Percentiles rank a stretch among this genome's conserved stretches.
Evolutionary conservation across 768 basidiomycete species (phyloP).

Genomic region (Kwoniella dejecticola): DNA sequence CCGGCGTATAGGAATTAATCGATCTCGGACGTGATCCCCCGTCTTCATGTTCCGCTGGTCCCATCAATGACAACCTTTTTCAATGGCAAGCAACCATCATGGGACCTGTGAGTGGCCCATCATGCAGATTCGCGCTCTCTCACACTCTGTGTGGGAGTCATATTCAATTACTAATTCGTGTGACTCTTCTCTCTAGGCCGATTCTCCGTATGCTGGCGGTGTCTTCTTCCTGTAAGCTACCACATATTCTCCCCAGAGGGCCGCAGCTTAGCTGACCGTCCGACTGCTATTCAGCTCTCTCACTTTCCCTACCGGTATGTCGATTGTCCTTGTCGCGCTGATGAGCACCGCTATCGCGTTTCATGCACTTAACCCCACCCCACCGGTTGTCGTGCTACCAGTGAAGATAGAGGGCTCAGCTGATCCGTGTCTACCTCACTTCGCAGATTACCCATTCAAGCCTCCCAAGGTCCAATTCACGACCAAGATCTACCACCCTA

Average conservation of each 20-base stretch:
- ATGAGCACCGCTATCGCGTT: too few relatives aligned
- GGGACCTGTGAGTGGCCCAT: conserved; percentile 76
- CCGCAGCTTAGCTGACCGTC: background rate
- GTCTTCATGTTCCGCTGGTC: conserved; percentile 98
- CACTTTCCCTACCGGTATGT: conserved; percentile 56
- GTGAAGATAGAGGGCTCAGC: too few relatives aligned
- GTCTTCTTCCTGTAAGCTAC: conserved; percentile 78
- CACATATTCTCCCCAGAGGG: background rate
- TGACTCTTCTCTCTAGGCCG: conserved; percentile 63
- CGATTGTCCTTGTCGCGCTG: background rate
- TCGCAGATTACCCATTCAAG: conserved; percentile 98
- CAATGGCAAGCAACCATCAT: conserved; percentile 99
- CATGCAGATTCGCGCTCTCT: background rate
- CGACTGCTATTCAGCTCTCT: conserved; percentile 35
- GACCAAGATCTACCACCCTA: conserved; percentile 99
- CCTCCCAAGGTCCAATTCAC: conserved; percentile 99
- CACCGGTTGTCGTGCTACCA: too few relatives aligned
- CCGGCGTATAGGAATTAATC: conserved; percentile 76
- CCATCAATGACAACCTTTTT: conserved; percentile 97
- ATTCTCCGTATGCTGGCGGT: conserved; percentile 97
- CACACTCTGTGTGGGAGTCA: background rate
- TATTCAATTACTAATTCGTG: too few relatives aligned
- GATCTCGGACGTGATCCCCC: conserved; percentile 99
- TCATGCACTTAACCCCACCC: too few relatives aligned
- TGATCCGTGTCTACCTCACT: conserved; percentile 61